Evolutionary conservation across 176 grass and related monocot genomes (phyloP).

Genomic region (Areca catechu): DNA sequence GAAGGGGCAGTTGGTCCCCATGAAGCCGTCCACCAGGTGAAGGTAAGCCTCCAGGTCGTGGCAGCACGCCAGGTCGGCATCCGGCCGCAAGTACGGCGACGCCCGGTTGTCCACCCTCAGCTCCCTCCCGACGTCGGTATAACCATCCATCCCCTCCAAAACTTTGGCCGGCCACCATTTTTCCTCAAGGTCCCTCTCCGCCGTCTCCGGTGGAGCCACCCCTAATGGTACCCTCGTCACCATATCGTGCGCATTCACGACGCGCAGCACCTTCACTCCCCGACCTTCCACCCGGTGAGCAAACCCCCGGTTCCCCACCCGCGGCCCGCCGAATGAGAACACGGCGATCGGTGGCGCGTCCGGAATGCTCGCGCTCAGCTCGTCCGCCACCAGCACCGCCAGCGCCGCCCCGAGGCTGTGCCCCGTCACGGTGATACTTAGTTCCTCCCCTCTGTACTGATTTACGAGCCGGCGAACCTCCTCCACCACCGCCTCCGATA

Average conservation of each 20-base stretch:
- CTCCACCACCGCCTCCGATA: conserved; percentile 36
- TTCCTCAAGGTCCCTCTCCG: not conserved
- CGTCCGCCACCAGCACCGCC: conserved; percentile 49
- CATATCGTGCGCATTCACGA: not conserved
- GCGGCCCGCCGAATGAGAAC: conserved; percentile 53
- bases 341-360: conserved; percentile 26
- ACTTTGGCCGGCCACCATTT: too few relatives aligned
- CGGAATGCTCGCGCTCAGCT: conserved; percentile 10
- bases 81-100: conserved; percentile 1
- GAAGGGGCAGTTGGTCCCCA: not conserved
- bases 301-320: conserved; percentile 35
- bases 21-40: conserved; percentile 1
- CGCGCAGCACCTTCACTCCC: not conserved
- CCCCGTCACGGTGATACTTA: conserved; percentile 48
- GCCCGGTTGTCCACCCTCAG: not conserved
- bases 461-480: conserved; percentile 24
- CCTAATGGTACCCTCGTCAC: not conserved
- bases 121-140: not conserved
- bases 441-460: conserved; percentile 34
- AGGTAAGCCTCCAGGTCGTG: conserved; percentile 2
- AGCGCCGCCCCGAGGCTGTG: conserved; percentile 56
- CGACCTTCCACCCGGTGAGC: conserved; percentile 27
- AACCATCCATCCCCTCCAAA: not conserved
- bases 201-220: not conserved
- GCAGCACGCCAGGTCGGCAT: conserved; percentile 1